These are phyloP conservation scores for Zymoseptoria tritici DNA, from an alignment of 2,329 filamentous ascomycete genomes.

Conservation along the genomic window DNA sequence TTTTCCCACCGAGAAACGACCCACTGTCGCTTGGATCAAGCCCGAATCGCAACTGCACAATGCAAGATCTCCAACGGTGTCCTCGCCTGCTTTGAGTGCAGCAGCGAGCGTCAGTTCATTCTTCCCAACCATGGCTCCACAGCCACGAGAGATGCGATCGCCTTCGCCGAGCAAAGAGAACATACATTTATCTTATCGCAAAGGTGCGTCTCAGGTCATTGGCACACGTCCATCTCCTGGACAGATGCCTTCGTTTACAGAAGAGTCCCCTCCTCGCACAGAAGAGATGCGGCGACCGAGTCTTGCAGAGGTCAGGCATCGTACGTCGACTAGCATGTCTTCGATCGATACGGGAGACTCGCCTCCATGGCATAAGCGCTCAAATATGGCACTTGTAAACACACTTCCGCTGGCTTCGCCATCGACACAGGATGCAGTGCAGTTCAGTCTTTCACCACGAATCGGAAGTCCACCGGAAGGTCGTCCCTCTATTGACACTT, in stretches of 20 bases:
- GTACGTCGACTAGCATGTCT: conserved; percentile 35
- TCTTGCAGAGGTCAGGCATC: conserved; percentile 14
- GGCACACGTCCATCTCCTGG: conserved; percentile 24
- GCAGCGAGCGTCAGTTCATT: conserved; percentile 26
- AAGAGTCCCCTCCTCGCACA: background rate
- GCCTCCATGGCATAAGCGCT: conserved; percentile 26
- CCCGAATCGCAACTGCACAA: conserved; percentile 8
- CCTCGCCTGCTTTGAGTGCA: conserved; percentile 28
- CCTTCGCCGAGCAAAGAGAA: conserved; percentile 42
- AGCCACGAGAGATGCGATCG: conserved; percentile 27
- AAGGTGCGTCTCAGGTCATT: conserved; percentile 43
- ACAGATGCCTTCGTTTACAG: background rate
- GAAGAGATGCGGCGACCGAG: conserved; percentile 11
- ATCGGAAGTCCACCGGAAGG: conserved; percentile 13
- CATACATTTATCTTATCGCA: conserved; percentile 43
- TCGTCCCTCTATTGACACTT: conserved; percentile 24
- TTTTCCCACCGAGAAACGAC: conserved; percentile 18
- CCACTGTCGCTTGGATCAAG: conserved; percentile 16
- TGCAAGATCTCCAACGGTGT: conserved; percentile 23
- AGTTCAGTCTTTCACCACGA: conserved; percentile 7
- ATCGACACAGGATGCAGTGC: conserved; percentile 12
- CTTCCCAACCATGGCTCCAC: conserved; percentile 21
- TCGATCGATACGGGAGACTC: conserved; percentile 38
- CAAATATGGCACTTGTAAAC: conserved; percentile 22
- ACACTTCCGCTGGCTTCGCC: conserved; percentile 11